phyloP scores from a whole-genome alignment of 768 basidiomycete species.

The Favolaschia claudopus region DNA sequence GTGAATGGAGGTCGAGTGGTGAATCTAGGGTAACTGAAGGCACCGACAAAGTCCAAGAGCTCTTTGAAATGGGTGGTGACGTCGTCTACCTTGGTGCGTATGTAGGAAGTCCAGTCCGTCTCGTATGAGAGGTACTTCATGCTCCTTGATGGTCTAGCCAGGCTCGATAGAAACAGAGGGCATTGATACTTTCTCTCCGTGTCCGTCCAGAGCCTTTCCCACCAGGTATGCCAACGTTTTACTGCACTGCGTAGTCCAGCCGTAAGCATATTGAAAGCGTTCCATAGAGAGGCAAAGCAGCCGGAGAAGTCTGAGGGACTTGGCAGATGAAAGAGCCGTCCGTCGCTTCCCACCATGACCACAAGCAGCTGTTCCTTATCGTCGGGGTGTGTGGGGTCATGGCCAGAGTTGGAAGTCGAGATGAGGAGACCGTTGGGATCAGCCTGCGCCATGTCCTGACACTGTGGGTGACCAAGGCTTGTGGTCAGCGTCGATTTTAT shows the following conservation, averaged over 20 bases:
- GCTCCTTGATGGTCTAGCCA: slow-evolving; percentile 1
- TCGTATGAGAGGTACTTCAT: slow-evolving; percentile 9
- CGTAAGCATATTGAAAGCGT: slow-evolving; percentile 34
- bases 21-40: slow-evolving; percentile 33
- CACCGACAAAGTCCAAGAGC: slow-evolving; percentile 24
- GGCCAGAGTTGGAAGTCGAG: neutral
- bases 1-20: slow-evolving; percentile 26
- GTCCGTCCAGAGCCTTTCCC: neutral
- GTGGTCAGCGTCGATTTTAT: slow-evolving; percentile 35
- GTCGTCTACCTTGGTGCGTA: slow-evolving; percentile 29
- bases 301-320: slow-evolving; percentile 6
- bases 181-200: neutral
- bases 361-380: neutral
- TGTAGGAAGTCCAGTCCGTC: slow-evolving; percentile 32
- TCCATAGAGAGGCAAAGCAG: slow-evolving; percentile 19
- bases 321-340: neutral
- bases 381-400: neutral
- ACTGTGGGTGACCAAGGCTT: slow-evolving; percentile 26
- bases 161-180: slow-evolving; percentile 10
- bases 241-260: slow-evolving; percentile 32
- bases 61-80: slow-evolving; percentile 18
- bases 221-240: slow-evolving; percentile 27
- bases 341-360: slow-evolving; percentile 3
- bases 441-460: slow-evolving; percentile 8
- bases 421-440: slow-evolving; percentile 1